Conservation (phyloP, 345 rosid genomes). For the Salix caprea region DNA sequence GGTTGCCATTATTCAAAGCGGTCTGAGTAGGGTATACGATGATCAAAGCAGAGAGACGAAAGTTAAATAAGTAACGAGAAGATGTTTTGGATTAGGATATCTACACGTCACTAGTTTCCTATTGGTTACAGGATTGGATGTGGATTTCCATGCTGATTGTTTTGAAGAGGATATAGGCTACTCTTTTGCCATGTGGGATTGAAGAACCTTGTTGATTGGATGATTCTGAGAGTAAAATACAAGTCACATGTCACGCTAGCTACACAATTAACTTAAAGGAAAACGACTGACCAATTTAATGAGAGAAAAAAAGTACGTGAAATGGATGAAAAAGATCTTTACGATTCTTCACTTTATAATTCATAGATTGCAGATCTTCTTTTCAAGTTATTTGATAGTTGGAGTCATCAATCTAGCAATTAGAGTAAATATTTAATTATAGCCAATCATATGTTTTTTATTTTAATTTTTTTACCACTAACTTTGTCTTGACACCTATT, state of each 20-base stretch:
- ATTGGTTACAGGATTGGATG: conserved; percentile 41
- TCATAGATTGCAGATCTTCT: no score
- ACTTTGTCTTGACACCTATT: no score
- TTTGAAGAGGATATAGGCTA: conserved; percentile 21
- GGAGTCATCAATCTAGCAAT: no score
- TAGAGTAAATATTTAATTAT: no score
- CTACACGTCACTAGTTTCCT: conserved; percentile 37
- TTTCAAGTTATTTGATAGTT: no score
- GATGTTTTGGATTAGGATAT: conserved; percentile 43
- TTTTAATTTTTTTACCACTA: no score
- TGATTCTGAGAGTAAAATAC: not conserved
- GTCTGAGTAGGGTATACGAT: not conserved
- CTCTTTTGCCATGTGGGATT: conserved; percentile 38
- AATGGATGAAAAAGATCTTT: not conserved
- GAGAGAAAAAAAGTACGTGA: not conserved
- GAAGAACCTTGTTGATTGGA: conserved; percentile 25
- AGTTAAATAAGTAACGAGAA: conserved; percentile 33
- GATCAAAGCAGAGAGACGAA: not conserved
- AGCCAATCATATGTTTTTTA: no score
- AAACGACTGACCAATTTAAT: not conserved
- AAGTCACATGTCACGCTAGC: not conserved
- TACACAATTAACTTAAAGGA: no score
- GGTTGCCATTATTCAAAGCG: conserved; percentile 59
- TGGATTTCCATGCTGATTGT: conserved; percentile 44
- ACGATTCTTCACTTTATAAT: no score